Percentiles rank a stretch among this genome's conserved stretches.
Evolutionary conservation across 805 yeast species (phyloP).

Genomic region (Scheffersomyces stipitis): DNA sequence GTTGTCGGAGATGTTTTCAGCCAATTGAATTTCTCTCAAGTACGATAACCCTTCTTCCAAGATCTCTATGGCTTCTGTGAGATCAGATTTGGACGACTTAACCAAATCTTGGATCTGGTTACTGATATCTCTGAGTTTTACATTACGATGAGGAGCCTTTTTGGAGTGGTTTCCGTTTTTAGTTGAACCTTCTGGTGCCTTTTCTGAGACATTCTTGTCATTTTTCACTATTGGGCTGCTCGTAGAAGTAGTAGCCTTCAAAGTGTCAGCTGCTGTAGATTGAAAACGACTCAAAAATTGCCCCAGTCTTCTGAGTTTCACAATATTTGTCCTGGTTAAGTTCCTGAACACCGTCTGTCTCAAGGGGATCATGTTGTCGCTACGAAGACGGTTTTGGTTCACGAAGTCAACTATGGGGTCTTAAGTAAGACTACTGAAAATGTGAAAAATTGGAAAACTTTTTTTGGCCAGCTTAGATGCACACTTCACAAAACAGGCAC

Average conservation of each 20-base stretch:
- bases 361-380: conserved; percentile 23
- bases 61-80: conserved; percentile 34
- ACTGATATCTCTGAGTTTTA: conserved; percentile 34
- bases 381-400: no score
- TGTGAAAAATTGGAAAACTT: no score
- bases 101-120: conserved; percentile 29
- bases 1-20: conserved; percentile 29
- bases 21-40: conserved; percentile 35
- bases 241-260: background rate
- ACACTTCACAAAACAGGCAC: no score
- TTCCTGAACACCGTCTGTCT: conserved; percentile 13
- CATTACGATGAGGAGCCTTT: conserved; percentile 12
- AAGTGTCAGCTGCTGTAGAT: conserved; percentile 2
- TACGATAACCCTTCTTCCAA: conserved; percentile 42
- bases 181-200: background rate
- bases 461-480: no score
- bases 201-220: background rate
- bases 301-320: conserved; percentile 6
- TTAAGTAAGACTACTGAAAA: no score
- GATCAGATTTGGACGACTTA: conserved; percentile 13
- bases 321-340: conserved; percentile 9
- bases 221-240: background rate
- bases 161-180: background rate
- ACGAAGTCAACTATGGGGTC: no score
- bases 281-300: conserved; percentile 5